Conservation (phyloP, 2,329 filamentous ascomycete genomes). For the Grosmannia penicillata region DNA sequence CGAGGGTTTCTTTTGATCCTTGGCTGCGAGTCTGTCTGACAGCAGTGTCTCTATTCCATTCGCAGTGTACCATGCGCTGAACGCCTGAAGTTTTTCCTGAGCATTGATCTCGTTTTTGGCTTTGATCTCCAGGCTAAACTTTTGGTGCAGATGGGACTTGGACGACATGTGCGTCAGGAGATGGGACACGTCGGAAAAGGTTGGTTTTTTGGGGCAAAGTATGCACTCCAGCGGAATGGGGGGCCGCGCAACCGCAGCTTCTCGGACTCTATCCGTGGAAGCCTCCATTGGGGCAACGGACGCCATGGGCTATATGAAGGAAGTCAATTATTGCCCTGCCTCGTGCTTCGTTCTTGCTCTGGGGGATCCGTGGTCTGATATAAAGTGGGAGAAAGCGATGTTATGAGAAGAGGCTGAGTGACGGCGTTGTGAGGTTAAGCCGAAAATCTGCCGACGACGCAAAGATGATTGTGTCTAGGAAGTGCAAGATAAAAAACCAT, state of each 20-base stretch:
- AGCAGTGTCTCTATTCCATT: slow-evolving; percentile 60
- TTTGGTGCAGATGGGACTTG: slow-evolving; percentile 77
- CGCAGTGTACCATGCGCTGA: slow-evolving; percentile 63
- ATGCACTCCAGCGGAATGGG: slow-evolving; percentile 63
- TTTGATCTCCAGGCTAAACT: slow-evolving; percentile 67
- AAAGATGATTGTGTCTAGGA: too few relatives aligned
- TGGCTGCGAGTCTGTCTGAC: slow-evolving; percentile 61
- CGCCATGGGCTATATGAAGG: too few relatives aligned
- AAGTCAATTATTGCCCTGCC: too few relatives aligned
- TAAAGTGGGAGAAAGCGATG: too few relatives aligned
- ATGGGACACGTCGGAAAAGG: slow-evolving; percentile 83
- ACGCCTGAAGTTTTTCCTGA: slow-evolving; percentile 46
- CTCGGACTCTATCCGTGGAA: background rate
- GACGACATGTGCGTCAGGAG: slow-evolving; percentile 84
- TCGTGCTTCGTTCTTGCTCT: too few relatives aligned
- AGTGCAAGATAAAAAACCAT: too few relatives aligned
- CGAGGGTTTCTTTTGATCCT: slow-evolving; percentile 44
- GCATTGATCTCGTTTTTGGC: slow-evolving; percentile 53
- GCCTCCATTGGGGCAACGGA: slow-evolving; percentile 14
- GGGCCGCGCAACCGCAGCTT: slow-evolving; percentile 3
- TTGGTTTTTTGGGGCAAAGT: slow-evolving; percentile 66
- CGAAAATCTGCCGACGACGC: background rate
- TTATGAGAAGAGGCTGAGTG: slow-evolving; percentile 5
- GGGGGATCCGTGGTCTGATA: too few relatives aligned
- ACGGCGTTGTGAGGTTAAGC: background rate